Evolutionary conservation across 148 eudicot species (phyloP), one percentile per base, ranked within the genome.

Genomic region (Pharnaceum exiguum): DNA sequence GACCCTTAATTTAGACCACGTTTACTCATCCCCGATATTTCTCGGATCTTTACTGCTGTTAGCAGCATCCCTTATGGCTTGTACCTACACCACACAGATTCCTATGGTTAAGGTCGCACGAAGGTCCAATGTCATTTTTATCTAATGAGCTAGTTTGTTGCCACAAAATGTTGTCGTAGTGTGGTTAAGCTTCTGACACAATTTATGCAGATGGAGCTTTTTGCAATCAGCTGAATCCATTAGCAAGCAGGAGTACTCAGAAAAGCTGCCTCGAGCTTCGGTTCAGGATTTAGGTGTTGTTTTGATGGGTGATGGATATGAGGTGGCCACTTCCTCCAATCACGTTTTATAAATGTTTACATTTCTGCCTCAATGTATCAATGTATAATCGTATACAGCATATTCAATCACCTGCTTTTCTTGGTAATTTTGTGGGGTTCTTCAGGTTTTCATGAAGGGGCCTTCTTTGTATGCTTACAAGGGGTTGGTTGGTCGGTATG

Each of bases 71-170:
- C 86, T 91, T 24, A 91, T 87, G 86, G 99, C 99, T 26, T 93
- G 99, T 70, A 93, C 99, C 13, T 93, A 81, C 53, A 93, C 99
- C 22, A 93, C 99, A 6, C 99, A 93, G 68, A 85, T 93, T 46
- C 99, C 99, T 51, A 31, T 83, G 64, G 87, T 89, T 66, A 93
- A 88, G 85, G 96, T 88, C 75, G 99, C 99, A 63, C 75, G 84
- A 79, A 93, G 99, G 99, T 91, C 63, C 56, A 60, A 22, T 51
- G 59, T 66, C 4, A 28, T 54, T 24, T 60, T 38, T 31, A 22
- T 19, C 7, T 32, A 17, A 28, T 51, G 28, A 46, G 12, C 17
- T 24, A 50, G 16, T 27, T 7, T 17, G 21, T 44, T 43, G 48
- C 22, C 26, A 21, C 25, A 50, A 42, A 15, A 28, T 11, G 46